phyloP scores from a whole-genome alignment of 2,329 filamentous ascomycete genomes.

The Dactylonectria macrodidyma region DNA sequence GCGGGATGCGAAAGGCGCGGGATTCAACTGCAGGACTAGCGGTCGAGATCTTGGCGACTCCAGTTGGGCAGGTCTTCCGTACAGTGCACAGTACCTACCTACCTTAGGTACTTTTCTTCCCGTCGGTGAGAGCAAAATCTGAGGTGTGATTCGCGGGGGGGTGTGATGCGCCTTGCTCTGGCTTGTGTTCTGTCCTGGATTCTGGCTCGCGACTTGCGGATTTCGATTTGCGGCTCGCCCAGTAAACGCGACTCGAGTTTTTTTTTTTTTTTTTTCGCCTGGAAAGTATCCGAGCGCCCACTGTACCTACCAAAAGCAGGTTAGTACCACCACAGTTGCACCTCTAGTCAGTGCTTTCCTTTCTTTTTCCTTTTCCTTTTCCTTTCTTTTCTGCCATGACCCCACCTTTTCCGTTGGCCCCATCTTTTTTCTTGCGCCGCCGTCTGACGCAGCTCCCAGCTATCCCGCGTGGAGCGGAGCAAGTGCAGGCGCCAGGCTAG shows the following conservation, averaged over 20 bases:
- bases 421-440: constrained; percentile 20
- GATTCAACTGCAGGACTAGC: background rate
- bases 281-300: constrained; percentile 8
- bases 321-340: constrained; percentile 1
- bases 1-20: background rate
- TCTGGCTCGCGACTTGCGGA: background rate
- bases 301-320: too few species aligned
- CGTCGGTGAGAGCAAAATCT: background rate
- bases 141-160: background rate
- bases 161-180: background rate
- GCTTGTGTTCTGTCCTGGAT: background rate
- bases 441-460: constrained; percentile 26
- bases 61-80: too few species aligned
- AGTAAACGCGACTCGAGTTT: background rate
- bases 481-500: constrained; percentile 7
- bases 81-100: too few species aligned
- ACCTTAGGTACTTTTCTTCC: too few species aligned
- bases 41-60: background rate
- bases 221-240: background rate
- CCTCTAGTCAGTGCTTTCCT: background rate
- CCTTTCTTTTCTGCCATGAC: constrained; percentile 29
- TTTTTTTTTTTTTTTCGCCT: background rate
- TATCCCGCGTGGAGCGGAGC: constrained; percentile 3
- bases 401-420: too few species aligned
- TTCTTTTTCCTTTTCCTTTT: constrained; percentile 28